Percentiles rank a stretch among this genome's conserved stretches.
These are phyloP conservation scores for Backusella westeae DNA, from an alignment of 192 early-diverging fungal species.

Conservation along the genomic window DNA sequence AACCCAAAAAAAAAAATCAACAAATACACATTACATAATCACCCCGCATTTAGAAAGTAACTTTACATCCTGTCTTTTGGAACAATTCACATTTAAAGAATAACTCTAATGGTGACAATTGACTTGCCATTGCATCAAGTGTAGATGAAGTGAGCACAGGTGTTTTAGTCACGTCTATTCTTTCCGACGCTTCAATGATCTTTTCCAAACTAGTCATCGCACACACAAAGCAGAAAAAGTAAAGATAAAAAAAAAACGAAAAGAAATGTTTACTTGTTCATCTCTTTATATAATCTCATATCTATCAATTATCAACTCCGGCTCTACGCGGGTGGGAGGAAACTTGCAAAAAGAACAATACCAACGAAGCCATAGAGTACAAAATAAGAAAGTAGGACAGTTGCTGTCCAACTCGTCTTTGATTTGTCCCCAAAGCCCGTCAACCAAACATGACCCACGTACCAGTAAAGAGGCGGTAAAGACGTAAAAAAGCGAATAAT, in stretches of 20 bases:
- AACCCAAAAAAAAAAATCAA: background rate
- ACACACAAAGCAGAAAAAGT: background rate
- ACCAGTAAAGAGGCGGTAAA: slow-evolving; percentile 81
- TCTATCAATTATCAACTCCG: background rate
- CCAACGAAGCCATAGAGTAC: slow-evolving; percentile 74
- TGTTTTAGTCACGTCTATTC: slow-evolving; percentile 43
- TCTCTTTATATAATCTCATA: background rate
- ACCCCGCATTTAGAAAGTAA: background rate
- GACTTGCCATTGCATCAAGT: slow-evolving; percentile 23
- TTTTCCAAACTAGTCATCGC: slow-evolving; percentile 10
- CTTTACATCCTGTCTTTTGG: slow-evolving; percentile 42
- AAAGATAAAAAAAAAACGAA: background rate
- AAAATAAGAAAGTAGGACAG: slow-evolving; percentile 59
- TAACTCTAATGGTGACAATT: slow-evolving; percentile 19
- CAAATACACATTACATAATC: background rate
- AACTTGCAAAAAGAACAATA: slow-evolving; percentile 81
- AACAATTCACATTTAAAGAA: slow-evolving; percentile 58
- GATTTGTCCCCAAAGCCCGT: background rate
- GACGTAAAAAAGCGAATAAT: slow-evolving; percentile 84
- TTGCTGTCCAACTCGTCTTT: slow-evolving; percentile 15
- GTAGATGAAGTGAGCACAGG: slow-evolving; percentile 44
- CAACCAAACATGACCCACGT: slow-evolving; percentile 43
- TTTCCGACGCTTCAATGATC: slow-evolving; percentile 34
- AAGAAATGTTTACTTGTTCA: background rate
- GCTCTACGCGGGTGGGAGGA: slow-evolving; percentile 80